These are phyloP conservation scores for Penicillium ucsense DNA, from an alignment of 495 filamentous ascomycete species.

Conservation along the genomic window DNA sequence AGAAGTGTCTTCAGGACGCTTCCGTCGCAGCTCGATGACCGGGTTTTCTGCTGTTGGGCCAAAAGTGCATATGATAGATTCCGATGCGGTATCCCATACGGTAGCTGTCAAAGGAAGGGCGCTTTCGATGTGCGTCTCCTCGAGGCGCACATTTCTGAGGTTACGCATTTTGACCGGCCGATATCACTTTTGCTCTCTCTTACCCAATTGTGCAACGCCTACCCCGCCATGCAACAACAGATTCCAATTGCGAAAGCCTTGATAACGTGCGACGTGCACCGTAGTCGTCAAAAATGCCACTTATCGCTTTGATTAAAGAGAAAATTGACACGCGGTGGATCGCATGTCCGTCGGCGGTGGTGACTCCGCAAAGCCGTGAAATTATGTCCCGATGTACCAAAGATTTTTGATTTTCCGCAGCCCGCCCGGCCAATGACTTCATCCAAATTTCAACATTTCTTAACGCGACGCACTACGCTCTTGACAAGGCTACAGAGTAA, in stretches of 20 bases:
- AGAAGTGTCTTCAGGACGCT: conserved; percentile 27
- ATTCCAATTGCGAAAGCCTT: background rate
- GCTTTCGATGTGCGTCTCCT: conserved; percentile 43
- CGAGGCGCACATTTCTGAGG: conserved; percentile 60
- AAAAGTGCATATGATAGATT: conserved; percentile 64
- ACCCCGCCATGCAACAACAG: conserved; percentile 34
- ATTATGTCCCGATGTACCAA: conserved; percentile 22
- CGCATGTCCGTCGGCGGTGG: conserved; percentile 2
- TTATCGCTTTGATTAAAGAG: no score
- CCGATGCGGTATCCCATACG: conserved; percentile 66
- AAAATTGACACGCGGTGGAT: no score
- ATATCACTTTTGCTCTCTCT: conserved; percentile 12
- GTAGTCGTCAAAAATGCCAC: background rate
- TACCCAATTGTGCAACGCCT: conserved; percentile 7
- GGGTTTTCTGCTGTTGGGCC: conserved; percentile 55
- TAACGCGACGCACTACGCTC: conserved; percentile 6
- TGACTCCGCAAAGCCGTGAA: conserved; percentile 9
- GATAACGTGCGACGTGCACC: background rate
- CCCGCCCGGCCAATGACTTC: conserved; percentile 41
- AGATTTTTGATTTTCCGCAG: conserved; percentile 38
- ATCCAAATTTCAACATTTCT: conserved; percentile 33
- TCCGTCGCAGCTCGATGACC: conserved; percentile 54
- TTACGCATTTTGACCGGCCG: conserved; percentile 57
- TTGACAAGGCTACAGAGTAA: conserved; percentile 15
- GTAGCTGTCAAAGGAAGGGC: conserved; percentile 55